Conservation (phyloP, 2,329 filamentous ascomycete species). For the Stromatinia cepivora region DNA sequence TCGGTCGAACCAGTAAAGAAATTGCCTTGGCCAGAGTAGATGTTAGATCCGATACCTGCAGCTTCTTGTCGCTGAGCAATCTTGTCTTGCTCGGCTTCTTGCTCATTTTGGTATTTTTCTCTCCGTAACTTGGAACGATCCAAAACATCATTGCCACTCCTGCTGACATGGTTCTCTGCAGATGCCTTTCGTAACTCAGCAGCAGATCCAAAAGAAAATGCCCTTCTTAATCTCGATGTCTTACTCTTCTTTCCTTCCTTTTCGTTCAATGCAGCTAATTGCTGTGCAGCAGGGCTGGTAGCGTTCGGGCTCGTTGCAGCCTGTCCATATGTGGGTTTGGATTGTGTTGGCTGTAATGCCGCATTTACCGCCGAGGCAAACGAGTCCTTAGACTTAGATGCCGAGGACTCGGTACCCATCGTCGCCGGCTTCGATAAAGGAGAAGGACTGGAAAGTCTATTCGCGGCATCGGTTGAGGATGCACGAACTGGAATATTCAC, state of each 20-base stretch:
- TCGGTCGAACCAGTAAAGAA: slow-evolving; percentile 91
- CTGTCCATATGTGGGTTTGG: slow-evolving; percentile 38
- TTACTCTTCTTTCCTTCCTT: slow-evolving; percentile 82
- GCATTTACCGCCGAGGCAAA: slow-evolving; percentile 43
- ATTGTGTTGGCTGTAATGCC: slow-evolving; percentile 38
- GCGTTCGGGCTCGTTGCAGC: slow-evolving; percentile 41
- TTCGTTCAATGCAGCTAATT: slow-evolving; percentile 83
- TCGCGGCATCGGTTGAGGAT: slow-evolving; percentile 60
- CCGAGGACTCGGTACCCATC: slow-evolving; percentile 56
- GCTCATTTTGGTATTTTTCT: slow-evolving; percentile 58
- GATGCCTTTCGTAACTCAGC: slow-evolving; percentile 81
- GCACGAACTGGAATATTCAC: slow-evolving; percentile 61
- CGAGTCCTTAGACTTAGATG: slow-evolving; percentile 47
- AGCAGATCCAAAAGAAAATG: slow-evolving; percentile 95
- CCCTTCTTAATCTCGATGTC: slow-evolving; percentile 79
- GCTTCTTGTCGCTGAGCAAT: slow-evolving; percentile 94
- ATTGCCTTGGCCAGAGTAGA: slow-evolving; percentile 83
- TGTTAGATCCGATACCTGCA: slow-evolving; percentile 85
- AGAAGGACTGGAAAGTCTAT: slow-evolving; percentile 66
- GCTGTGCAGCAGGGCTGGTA: slow-evolving; percentile 69
- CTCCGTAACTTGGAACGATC: slow-evolving; percentile 63
- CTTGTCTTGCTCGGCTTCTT: slow-evolving; percentile 84
- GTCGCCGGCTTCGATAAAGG: slow-evolving; percentile 71
- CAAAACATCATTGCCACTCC: slow-evolving; percentile 34
- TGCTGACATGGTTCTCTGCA: slow-evolving; percentile 53